Evolutionary conservation across 2,329 filamentous ascomycete species (phyloP), one percentile per base, ranked within the genome.

Genomic region (Paracoccidioides brasiliensis): DNA sequence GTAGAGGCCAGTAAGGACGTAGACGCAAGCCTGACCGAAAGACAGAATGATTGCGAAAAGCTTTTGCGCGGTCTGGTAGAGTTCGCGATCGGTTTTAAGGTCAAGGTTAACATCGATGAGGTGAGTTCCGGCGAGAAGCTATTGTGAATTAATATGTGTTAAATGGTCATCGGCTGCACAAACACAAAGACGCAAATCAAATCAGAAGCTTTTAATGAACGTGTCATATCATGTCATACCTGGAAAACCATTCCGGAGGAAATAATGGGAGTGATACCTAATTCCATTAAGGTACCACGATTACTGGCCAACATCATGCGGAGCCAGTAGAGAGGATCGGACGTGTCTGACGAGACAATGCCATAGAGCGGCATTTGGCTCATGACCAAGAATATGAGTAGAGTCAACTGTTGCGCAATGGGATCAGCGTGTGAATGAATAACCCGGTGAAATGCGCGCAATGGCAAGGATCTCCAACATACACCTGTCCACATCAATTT

Each of bases 301-400:
- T 98, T 98, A 86, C 89, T 95, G 70, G 93, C 93, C 82, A 97
- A 84, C 84, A 98, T 96, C 91, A 98, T 97, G 76, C 93, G 87
- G 70, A 98, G 82, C 93, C 93, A 98, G 83, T 98, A 98, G 68
- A 98, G 81, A 65, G 93, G 94, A 78, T 98, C 94, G 59, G 93
- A 97, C 67, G 90, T 96, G 76, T 93, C 88, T 68, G 93, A 98
- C 56, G 93, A 98, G 70, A 98, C 94, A 75, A 98, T 98, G 76
- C 93, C 93, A 78, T 98, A 98, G 60, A 93, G 78, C 62, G 93
- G 90, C 93, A 98, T 97, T 79, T 96, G 93, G 78, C 90, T 96
- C 93, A 98, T 98, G 76, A 98, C 90, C 81, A 98, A 79, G 83
- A 98, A 98, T 78, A 97, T 94, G 74, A 98, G 80, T 66, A 98